These are phyloP conservation scores for Penicillium flavigenum DNA, from an alignment of 495 filamentous ascomycete genomes.

Conservation along the genomic window DNA sequence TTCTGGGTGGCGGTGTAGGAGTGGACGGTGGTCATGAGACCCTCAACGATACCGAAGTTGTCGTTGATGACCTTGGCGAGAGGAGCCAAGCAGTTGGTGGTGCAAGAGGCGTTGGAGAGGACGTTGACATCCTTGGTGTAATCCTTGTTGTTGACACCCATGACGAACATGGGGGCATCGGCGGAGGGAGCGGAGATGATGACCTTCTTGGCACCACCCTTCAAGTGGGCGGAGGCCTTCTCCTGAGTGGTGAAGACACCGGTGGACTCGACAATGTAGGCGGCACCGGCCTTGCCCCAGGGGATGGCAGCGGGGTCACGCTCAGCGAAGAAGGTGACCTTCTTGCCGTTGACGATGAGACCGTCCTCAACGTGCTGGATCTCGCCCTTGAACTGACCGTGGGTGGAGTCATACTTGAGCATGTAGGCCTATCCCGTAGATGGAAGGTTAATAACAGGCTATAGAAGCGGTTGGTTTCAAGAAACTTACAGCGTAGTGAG, in stretches of 20 bases:
- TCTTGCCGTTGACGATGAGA: conserved; percentile 93
- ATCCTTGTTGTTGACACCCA: conserved; percentile 94
- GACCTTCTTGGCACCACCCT: conserved; percentile 99
- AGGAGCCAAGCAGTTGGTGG: conserved; percentile 99
- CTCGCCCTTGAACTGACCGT: conserved; percentile 94
- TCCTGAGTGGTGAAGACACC: conserved; percentile 99
- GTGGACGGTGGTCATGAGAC: conserved; percentile 99
- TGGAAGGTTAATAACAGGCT: neutral
- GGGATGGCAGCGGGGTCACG: conserved; percentile 88
- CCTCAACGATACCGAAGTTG: conserved; percentile 95
- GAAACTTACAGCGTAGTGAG: conserved; percentile 87
- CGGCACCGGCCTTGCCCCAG: conserved; percentile 83
- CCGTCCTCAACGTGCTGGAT: conserved; percentile 67
- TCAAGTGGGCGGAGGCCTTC: conserved; percentile 92
- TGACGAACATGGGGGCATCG: conserved; percentile 99
- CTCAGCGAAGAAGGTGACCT: conserved; percentile 92
- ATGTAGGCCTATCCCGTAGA: conserved; percentile 77
- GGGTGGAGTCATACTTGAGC: conserved; percentile 97
- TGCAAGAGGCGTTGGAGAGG: conserved; percentile 99
- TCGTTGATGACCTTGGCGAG: conserved; percentile 99
- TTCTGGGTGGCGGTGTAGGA: conserved; percentile 99
- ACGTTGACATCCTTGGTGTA: conserved; percentile 88
- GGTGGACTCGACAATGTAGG: conserved; percentile 97
- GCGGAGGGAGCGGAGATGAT: conserved; percentile 98
- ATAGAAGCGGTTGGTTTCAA: neutral